These are phyloP conservation scores for Recurvomyces mirabilis DNA, from an alignment of 495 filamentous ascomycete species.

Conservation along the genomic window DNA sequence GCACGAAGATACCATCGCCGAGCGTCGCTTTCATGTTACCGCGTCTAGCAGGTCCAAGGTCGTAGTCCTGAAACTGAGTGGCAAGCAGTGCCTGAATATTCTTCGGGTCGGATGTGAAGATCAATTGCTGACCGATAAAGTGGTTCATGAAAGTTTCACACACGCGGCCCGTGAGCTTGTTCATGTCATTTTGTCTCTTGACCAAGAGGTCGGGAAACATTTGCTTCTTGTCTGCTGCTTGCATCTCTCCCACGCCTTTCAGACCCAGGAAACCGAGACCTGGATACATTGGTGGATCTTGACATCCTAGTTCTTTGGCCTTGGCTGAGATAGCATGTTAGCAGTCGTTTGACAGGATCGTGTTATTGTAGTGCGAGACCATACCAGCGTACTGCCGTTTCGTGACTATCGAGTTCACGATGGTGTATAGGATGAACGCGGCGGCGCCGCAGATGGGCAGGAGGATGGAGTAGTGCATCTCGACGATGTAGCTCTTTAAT, in stretches of 20 bases:
- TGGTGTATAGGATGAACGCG: conserved; percentile 3
- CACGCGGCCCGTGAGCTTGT: conserved; percentile 1
- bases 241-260: conserved; percentile 11
- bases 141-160: conserved; percentile 9
- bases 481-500: no score
- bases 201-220: conserved; percentile 19
- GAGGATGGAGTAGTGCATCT: conserved; percentile 5
- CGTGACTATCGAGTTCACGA: conserved; percentile 1
- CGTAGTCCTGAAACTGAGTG: conserved; percentile 64
- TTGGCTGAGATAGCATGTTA: conserved; percentile 4
- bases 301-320: conserved; percentile 21
- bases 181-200: conserved; percentile 13
- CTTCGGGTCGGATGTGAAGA: conserved; percentile 61
- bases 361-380: no score
- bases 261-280: conserved; percentile 19
- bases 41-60: conserved; percentile 30
- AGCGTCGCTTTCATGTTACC: conserved; percentile 25
- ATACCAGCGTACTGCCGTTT: conserved; percentile 7
- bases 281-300: conserved; percentile 9
- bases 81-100: conserved; percentile 82
- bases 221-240: conserved; percentile 19
- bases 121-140: conserved; percentile 16
- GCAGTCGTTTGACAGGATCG: neutral
- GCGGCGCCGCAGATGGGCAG: conserved; percentile 5
- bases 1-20: conserved; percentile 26